Base-by-base conservation (phyloP, 106 monocot genomes). In the Phalaenopsis aphrodite region DNA sequence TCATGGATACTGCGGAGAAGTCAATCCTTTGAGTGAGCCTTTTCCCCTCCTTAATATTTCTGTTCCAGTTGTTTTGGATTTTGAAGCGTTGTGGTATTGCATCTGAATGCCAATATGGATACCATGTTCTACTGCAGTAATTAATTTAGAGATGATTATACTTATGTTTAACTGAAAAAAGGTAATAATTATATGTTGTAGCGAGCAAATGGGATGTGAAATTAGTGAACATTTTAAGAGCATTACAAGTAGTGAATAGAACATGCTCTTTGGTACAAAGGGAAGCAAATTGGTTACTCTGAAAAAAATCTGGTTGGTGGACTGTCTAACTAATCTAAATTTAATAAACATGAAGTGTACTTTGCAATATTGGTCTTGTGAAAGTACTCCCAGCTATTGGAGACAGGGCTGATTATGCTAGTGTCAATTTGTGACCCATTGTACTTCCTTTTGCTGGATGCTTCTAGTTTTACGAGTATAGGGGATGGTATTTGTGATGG, bases 1-100 rank as follows among this genome's bases (percentile, higher is more conserved):
- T 30, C 90, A 95, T 64, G 90, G 90, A 18, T 95, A 93, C 58
- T 89, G 85, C 2, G 93, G 88, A 42, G 93, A 93, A 75, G 93
- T 91, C 21, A 95, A 95, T 79, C 86, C 93, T 81, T 76, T 95
- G 23, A 90, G 94, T 95, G 76, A 85, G 91, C 79, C 7, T 42
- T 1, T 3, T 21, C 8, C 18, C 42, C 74, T 24, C 8, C 24
- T 30, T 76, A 30, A 48, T 48, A 30, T 11, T 76, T 42, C 46
- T 48, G 23, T 49, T 48, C 21, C n/a, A 19, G 41, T 61, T 64
- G 79, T 8, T 21, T 72, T 43, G 5, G 52, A 8, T 46, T 38
- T 38, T 76, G 23, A 76, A 65, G 7, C 48, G 11, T 67, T 68
- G 18, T 42, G 1, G 5, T 38, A 69, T 69, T 38, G 12, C 10